A percentile compares a stretch with the other conserved stretches of the same genome.
phyloP scores from a whole-genome alignment of 345 rosid genomes.

The Euclidium syriacum region DNA sequence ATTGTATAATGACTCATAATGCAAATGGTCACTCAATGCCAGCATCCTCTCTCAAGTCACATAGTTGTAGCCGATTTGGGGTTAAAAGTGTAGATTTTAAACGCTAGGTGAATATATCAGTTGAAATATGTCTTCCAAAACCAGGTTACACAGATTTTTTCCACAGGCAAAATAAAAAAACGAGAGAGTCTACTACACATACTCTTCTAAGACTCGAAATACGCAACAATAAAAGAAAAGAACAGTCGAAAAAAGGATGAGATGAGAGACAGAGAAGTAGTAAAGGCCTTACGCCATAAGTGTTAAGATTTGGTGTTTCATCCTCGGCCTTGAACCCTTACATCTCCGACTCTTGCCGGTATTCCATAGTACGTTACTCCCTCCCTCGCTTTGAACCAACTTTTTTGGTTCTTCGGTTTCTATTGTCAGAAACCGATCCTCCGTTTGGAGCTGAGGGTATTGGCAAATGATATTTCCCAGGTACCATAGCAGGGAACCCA shows the following conservation, averaged over 20 bases:
- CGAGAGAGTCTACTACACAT: not conserved
- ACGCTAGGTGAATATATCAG: no score
- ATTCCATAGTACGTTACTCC: constrained; percentile 29
- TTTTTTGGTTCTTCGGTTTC: constrained; percentile 39
- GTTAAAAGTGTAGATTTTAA: no score
- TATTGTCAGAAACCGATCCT: constrained; percentile 24
- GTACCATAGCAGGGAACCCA: constrained; percentile 99
- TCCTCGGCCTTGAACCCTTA: constrained; percentile 67
- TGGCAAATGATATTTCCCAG: constrained; percentile 75
- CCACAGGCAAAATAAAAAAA: not conserved
- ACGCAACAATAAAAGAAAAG: not conserved
- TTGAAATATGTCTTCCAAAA: no score
- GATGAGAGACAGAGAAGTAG: no score
- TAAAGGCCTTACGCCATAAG: not conserved
- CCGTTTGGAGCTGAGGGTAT: constrained; percentile 40
- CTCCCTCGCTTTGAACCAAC: constrained; percentile 51
- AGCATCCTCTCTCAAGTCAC: no score
- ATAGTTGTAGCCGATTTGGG: no score
- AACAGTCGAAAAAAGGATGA: not conserved
- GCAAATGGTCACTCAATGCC: no score
- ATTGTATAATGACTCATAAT: no score
- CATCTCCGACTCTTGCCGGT: constrained; percentile 42
- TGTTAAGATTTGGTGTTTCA: constrained; percentile 28
- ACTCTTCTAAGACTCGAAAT: constrained; percentile 4
- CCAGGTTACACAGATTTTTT: not conserved